These are phyloP conservation scores for Mycena polygramma DNA, from an alignment of 768 basidiomycete species.

Conservation along the genomic window DNA sequence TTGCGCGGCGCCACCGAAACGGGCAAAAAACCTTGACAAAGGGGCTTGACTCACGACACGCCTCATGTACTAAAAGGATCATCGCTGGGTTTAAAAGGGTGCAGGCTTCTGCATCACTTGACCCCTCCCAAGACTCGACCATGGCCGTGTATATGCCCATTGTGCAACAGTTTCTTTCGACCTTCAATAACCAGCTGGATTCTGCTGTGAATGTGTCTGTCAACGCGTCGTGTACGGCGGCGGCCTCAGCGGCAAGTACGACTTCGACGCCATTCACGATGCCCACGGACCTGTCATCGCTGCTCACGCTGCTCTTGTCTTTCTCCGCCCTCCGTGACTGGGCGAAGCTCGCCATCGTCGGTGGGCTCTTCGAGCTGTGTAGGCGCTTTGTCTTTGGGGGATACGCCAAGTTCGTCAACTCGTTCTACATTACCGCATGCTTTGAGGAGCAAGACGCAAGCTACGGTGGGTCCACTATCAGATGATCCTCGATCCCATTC, in stretches of 20 bases:
- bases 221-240: not conserved
- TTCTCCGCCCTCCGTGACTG: conserved; percentile 64
- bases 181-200: conserved; percentile 1
- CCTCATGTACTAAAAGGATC: conserved; percentile 21
- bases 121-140: conserved; percentile 22
- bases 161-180: conserved; percentile 31
- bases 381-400: conserved; percentile 54
- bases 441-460: conserved; percentile 56
- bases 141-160: conserved; percentile 31
- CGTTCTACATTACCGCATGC: conserved; percentile 64
- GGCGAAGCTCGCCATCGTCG: conserved; percentile 64
- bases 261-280: conserved; percentile 31
- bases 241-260: conserved; percentile 8
- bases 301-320: conserved; percentile 47
- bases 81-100: conserved; percentile 27
- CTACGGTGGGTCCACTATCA: conserved; percentile 39
- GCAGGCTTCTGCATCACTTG: conserved; percentile 25
- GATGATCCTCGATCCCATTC: not conserved
- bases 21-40: conserved; percentile 3
- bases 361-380: conserved; percentile 63
- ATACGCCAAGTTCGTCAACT: conserved; percentile 54
- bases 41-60: conserved; percentile 19
- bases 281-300: conserved; percentile 30
- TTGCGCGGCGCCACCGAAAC: not conserved
- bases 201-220: conserved; percentile 21